Conservation (phyloP, 495 filamentous ascomycete genomes). For the Daldinia vernicosa region DNA sequence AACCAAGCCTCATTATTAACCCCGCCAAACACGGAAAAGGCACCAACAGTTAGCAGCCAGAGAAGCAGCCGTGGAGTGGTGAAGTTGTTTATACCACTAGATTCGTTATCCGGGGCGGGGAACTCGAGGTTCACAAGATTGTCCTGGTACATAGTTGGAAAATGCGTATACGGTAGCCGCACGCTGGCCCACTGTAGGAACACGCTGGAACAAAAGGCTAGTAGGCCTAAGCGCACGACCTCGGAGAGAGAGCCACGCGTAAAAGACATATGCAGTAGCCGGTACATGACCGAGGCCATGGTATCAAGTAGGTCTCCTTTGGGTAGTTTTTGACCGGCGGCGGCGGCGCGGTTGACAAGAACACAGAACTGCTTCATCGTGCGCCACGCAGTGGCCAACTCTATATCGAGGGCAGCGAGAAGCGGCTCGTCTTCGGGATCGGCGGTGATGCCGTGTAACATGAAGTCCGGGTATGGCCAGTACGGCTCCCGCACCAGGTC, state of each 20-base stretch:
- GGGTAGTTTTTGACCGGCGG: constrained; percentile 37
- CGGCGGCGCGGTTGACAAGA: constrained; percentile 48
- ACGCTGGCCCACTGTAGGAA: constrained; percentile 54
- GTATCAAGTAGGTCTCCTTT: constrained; percentile 46
- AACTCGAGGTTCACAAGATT: constrained; percentile 13
- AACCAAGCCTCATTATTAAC: constrained; percentile 44
- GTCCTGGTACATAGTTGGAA: constrained; percentile 31
- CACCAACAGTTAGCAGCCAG: constrained; percentile 53
- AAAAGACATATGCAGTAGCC: constrained; percentile 45
- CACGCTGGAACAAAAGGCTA: constrained; percentile 50
- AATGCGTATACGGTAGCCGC: constrained; percentile 37
- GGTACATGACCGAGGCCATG: constrained; percentile 56
- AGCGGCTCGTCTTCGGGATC: constrained; percentile 1
- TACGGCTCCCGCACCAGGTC: constrained; percentile 42
- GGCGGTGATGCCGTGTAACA: background rate
- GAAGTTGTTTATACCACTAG: background rate
- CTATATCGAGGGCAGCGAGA: constrained; percentile 16
- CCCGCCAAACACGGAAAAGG: constrained; percentile 44
- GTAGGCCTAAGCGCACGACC: constrained; percentile 51
- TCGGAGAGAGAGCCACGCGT: constrained; percentile 44
- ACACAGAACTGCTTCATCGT: constrained; percentile 49
- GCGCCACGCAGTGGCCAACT: constrained; percentile 47
- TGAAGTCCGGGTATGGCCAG: constrained; percentile 28
- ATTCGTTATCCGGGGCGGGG: background rate
- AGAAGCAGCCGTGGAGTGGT: constrained; percentile 26